Evolutionary conservation across 306 rosid species (phyloP).

Genomic region (Corylus americana): DNA sequence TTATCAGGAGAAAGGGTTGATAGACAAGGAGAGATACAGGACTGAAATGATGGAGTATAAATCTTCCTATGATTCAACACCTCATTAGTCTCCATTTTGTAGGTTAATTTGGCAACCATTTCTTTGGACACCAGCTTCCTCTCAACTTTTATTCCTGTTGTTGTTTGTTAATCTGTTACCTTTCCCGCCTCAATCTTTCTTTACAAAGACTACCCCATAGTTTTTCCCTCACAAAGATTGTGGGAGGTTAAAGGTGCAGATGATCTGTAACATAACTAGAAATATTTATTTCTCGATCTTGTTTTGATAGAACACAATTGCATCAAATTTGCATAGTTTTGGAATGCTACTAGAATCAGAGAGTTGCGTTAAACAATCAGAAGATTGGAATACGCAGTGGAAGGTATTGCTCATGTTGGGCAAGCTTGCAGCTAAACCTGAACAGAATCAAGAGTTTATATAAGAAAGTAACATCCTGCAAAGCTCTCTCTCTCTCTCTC

Average conservation of each 20-base stretch:
- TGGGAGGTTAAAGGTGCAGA: neutral
- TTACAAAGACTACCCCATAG: constrained; percentile 5
- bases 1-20: constrained; percentile 70
- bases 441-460: neutral
- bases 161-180: constrained; percentile 7
- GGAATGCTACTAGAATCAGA: neutral
- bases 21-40: constrained; percentile 76
- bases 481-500: neutral
- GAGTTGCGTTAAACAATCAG: neutral
- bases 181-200: constrained; percentile 10
- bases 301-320: neutral
- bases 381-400: neutral
- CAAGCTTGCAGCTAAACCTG: neutral
- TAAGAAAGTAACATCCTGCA: neutral
- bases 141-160: constrained; percentile 17
- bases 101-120: constrained; percentile 5
- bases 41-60: constrained; percentile 62
- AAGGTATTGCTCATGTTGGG: neutral
- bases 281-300: neutral
- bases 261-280: neutral
- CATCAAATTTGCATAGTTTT: neutral
- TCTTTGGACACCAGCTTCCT: constrained; percentile 10
- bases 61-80: constrained; percentile 35
- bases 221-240: neutral
- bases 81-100: constrained; percentile 37